Evolutionary conservation across 805 yeast species (phyloP).

Genomic region (Torulaspora microellipsoides): DNA sequence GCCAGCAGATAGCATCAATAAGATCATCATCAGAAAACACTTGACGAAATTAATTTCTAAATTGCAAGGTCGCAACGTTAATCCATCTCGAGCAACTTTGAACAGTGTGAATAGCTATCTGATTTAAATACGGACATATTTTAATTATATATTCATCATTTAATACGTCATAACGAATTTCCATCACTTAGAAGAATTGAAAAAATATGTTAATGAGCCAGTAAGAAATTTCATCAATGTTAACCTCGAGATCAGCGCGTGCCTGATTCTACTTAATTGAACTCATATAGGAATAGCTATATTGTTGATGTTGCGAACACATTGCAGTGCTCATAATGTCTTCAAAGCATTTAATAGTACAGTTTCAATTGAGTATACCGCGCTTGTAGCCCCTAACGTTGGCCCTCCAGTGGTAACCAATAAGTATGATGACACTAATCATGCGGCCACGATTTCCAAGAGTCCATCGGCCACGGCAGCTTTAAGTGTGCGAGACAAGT

Average conservation of each 20-base stretch:
- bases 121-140: slow-evolving; percentile 35
- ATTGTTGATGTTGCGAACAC: slow-evolving; percentile 8
- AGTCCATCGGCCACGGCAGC: neutral
- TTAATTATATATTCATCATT: too few species aligned
- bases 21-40: slow-evolving; percentile 52
- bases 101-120: slow-evolving; percentile 62
- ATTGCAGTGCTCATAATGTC: slow-evolving; percentile 4
- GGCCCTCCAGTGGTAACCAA: slow-evolving; percentile 1
- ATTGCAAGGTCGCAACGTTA: slow-evolving; percentile 43
- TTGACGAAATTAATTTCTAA: slow-evolving; percentile 46
- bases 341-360: slow-evolving; percentile 14
- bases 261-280: too few species aligned
- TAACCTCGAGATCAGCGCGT: too few species aligned
- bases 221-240: too few species aligned
- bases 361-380: slow-evolving; percentile 8
- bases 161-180: too few species aligned
- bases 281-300: too few species aligned
- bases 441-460: neutral
- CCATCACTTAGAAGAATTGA: too few species aligned
- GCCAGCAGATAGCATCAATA: slow-evolving; percentile 33
- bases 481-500: slow-evolving; percentile 2
- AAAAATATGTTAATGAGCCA: too few species aligned
- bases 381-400: slow-evolving; percentile 3
- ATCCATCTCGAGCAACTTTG: slow-evolving; percentile 74
- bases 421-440: neutral